These are phyloP conservation scores for Trypanosoma mega DNA, from an alignment of 208 protist genomes.

Conservation along the genomic window DNA sequence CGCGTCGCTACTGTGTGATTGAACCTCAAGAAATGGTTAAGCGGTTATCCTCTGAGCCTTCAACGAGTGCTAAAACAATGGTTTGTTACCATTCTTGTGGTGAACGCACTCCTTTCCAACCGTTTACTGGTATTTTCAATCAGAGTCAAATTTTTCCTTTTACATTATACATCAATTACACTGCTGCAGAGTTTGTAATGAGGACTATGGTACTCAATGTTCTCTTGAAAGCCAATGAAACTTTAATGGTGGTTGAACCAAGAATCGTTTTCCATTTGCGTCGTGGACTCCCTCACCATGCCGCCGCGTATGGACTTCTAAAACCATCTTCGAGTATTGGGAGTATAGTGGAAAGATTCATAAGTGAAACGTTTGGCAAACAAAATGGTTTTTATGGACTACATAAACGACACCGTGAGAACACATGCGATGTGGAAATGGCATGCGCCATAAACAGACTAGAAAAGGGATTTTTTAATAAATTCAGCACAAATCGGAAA, in stretches of 20 bases:
- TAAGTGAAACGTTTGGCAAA: background rate
- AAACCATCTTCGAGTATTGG: background rate
- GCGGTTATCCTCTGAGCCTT: background rate
- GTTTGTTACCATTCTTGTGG: slow-evolving; percentile 1
- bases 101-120: background rate
- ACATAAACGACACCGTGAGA: slow-evolving; percentile 6
- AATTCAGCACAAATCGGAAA: background rate
- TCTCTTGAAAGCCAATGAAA: background rate
- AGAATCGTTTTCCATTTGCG: background rate
- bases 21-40: background rate
- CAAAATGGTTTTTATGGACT: background rate
- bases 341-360: background rate
- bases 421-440: background rate
- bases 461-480: background rate
- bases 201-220: too few species aligned
- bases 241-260: background rate
- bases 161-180: too few species aligned
- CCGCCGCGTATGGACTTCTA: background rate
- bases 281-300: slow-evolving; percentile 1
- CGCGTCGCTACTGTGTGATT: slow-evolving; percentile 3
- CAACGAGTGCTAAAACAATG: background rate
- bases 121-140: background rate
- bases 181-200: too few species aligned
- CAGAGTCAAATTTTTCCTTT: background rate
- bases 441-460: background rate